Conservation (phyloP, 2,329 filamentous ascomycete species). For the Plectosphaerella sp. region DNA sequence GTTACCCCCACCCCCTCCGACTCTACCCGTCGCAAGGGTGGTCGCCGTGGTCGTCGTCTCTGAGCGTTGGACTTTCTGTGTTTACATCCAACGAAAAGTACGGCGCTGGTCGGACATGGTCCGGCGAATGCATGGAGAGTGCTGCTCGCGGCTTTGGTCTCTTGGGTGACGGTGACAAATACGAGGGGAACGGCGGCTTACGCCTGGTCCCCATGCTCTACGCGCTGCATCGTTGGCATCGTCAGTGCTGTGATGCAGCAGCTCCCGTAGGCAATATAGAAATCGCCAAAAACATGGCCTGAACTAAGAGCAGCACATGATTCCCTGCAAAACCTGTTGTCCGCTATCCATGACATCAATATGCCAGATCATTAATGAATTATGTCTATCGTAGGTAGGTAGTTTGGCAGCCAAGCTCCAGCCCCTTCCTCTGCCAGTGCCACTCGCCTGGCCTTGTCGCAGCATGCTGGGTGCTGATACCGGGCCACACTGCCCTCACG, state of each 20-base stretch:
- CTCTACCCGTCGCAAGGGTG: constrained; percentile 99
- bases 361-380: too few relatives aligned
- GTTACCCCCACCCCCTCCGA: constrained; percentile 99
- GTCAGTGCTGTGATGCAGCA: constrained; percentile 7
- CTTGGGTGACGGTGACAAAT: constrained; percentile 63
- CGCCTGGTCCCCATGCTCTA: constrained; percentile 59
- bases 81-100: constrained; percentile 10
- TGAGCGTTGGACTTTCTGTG: constrained; percentile 49
- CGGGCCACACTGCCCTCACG: neutral
- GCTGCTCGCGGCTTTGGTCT: constrained; percentile 41
- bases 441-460: too few relatives aligned
- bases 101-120: neutral
- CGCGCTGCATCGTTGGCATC: constrained; percentile 15
- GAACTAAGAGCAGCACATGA: constrained; percentile 13
- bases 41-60: constrained; percentile 99
- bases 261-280: constrained; percentile 14
- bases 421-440: too few relatives aligned
- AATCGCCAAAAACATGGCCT: constrained; percentile 13
- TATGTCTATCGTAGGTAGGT: too few relatives aligned
- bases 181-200: constrained; percentile 66
- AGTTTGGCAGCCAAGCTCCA: too few relatives aligned
- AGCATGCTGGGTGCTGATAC: too few relatives aligned
- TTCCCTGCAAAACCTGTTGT: too few relatives aligned
- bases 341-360: too few relatives aligned
- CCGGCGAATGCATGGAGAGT: constrained; percentile 20